Base-by-base conservation (phyloP, 768 basidiomycete species). In the Amylocystis lapponica region DNA sequence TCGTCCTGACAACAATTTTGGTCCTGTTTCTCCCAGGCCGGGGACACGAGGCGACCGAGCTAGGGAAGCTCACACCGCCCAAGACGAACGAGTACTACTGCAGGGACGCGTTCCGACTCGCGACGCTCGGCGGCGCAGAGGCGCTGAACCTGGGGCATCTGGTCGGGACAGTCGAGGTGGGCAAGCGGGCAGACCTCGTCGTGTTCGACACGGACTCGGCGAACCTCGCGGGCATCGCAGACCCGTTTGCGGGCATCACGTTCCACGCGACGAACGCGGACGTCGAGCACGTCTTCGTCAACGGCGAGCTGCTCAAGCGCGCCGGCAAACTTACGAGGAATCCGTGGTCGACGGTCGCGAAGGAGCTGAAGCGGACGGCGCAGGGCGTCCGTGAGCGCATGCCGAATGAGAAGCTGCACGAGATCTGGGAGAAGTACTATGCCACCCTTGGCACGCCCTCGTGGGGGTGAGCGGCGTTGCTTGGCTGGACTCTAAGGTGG, bases 111-210 rank as follows among this genome's bases (percentile, higher is more conserved):
- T 56, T 63, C 49, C 51, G 60, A 11, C 55, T 63, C 22, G 60
- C 43, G 17, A 61, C 60, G 5, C 47, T 61, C 17, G 58, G 61
- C 16, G 60, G 61, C 12, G 61, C 60, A n/a, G 61, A 61, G 43
- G 52, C 55, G 1, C 32, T 60, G 19, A 52, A 59, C 34, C 46
- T 61, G 35, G 33, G 47, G 17, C 27, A 54, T 27, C 32, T 56
- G 25, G 50, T 60, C 37, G 60, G 60, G 3, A 51, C 58, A 11
- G 49, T 63, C 14, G 62, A 63, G 39, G 59, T 58, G 6, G 60
- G 60, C 33, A 63, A 63, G 50, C 48, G 52, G 8, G 60, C 62
- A 2, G 62, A 63, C 36, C 36, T 63, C n/a, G 46, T 60, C 23
- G 45, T 61, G 19, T 57, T 56, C 38, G 59, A 63, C 41, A 52